Conservation (phyloP, 768 basidiomycete species). For the Boletus tylopilopsis region DNA sequence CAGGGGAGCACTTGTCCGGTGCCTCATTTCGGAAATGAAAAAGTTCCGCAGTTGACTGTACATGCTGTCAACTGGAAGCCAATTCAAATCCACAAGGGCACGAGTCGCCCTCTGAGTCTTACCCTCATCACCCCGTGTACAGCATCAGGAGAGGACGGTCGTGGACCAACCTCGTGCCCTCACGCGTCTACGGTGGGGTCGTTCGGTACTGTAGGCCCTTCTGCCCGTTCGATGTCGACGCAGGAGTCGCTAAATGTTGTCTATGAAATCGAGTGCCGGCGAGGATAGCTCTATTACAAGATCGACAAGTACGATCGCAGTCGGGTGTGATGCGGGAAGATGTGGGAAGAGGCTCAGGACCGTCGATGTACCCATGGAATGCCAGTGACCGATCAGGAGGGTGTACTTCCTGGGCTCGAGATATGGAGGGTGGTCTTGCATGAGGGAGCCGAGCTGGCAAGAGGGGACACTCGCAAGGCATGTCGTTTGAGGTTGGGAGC, state of each 20-base stretch:
- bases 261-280: neutral
- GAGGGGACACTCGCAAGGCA: conserved; percentile 9
- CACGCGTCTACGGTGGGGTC: conserved; percentile 16
- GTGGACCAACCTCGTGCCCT: conserved; percentile 11
- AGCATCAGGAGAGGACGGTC: conserved; percentile 8
- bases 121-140: conserved; percentile 6
- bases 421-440: conserved; percentile 17
- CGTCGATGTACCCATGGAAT: conserved; percentile 13
- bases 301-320: conserved; percentile 17
- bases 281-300: conserved; percentile 2
- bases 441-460: conserved; percentile 11
- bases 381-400: conserved; percentile 19
- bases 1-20: conserved; percentile 11
- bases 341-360: conserved; percentile 9
- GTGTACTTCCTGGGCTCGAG: conserved; percentile 9
- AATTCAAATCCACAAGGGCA: too few relatives aligned
- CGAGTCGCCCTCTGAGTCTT: neutral
- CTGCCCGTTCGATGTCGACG: neutral
- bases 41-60: conserved; percentile 18
- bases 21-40: conserved; percentile 4
- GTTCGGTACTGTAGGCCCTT: neutral
- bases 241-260: neutral
- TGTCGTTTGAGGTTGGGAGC: conserved; percentile 24
- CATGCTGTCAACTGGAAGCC: conserved; percentile 2
- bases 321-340: conserved; percentile 8